Percentiles rank a stretch among this genome's conserved stretches.
Conservation (phyloP, 495 filamentous ascomycete species). For the Annulohypoxylon stygium region DNA sequence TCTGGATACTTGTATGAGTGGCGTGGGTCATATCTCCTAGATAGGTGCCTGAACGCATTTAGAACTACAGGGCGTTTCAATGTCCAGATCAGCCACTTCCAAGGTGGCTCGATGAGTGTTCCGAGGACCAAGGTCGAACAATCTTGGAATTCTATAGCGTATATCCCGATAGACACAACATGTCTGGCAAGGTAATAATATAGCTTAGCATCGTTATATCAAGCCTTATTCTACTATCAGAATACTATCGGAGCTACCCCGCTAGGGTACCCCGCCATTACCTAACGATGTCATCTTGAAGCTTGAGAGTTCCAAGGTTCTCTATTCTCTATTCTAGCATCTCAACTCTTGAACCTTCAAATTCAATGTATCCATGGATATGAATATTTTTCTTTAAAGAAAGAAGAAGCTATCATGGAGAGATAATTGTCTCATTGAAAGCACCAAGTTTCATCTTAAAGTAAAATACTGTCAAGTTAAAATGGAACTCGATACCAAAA, state of each 20-base stretch:
- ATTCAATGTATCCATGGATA: not conserved
- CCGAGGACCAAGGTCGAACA: too few species aligned
- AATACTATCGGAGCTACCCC: slow-evolving; percentile 33
- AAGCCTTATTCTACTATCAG: not conserved
- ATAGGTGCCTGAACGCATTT: not conserved
- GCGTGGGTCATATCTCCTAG: not conserved
- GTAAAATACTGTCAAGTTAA: not conserved
- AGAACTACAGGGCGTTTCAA: not conserved
- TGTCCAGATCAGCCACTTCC: too few species aligned
- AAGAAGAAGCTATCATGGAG: not conserved
- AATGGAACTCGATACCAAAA: slow-evolving; percentile 74
- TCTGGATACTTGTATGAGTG: not conserved
- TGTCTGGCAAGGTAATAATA: not conserved
- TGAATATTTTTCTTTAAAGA: not conserved
- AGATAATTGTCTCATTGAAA: not conserved
- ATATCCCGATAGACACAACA: not conserved
- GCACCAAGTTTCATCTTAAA: not conserved
- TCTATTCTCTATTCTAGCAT: not conserved
- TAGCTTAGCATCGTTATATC: not conserved
- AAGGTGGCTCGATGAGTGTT: too few species aligned
- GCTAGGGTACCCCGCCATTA: slow-evolving; percentile 20
- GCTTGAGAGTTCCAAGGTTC: too few species aligned
- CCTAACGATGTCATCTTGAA: not conserved
- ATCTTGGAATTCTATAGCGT: not conserved
- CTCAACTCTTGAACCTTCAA: not conserved